Base-by-base conservation (phyloP, 164 flowering plant genomes). In the Houttuynia cordata region DNA sequence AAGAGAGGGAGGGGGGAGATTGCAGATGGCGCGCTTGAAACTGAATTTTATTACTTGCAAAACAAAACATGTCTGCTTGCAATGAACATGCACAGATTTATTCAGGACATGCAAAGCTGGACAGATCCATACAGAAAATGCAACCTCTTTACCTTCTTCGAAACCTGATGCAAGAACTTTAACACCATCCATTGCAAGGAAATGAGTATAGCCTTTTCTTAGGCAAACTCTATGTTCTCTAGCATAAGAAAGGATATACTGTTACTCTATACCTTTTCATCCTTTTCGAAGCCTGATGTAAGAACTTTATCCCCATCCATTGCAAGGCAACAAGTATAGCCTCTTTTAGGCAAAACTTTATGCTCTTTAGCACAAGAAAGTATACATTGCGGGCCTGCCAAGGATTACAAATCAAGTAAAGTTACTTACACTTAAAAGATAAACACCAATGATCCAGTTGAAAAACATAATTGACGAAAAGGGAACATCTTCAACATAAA, bases 101-200 rank as follows among this genome's bases (percentile, higher is more conserved):
- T 41, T 9, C 45, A 41, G 45, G 13, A 41, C 8, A 41, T 41
- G 13, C 13, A 13, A 41, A 2, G 45, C n/a, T 50, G 47, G 40
- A 0, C 39, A 22, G 49, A 45, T 45, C 14, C 49, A 45, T 45
- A 8, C 49, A 39, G n/a, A 53, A 14, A 5, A 40, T 20, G 17
- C 40, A 37, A 15, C 9, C 97, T 87, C 90, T 69, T 90, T 97
- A 40, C 82, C 78, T 69, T 63, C 72, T 3, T 86, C 85, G 76
- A 93, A 90, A 30, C 99, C 97, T 49, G 99, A 82, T 18, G 83
- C 83, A 58, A 93, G 85, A 22, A 90, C 76, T 77, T 85, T 90
- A 58, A 86, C 89, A 55, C 97, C 92, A 72, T 90, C 97, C 96
- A 93, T 83, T 21, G 94, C 99, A 67, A 93, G 89, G 76, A 97